Conservation (phyloP, 768 basidiomycete species). For the Kwoniella sp. region DNA sequence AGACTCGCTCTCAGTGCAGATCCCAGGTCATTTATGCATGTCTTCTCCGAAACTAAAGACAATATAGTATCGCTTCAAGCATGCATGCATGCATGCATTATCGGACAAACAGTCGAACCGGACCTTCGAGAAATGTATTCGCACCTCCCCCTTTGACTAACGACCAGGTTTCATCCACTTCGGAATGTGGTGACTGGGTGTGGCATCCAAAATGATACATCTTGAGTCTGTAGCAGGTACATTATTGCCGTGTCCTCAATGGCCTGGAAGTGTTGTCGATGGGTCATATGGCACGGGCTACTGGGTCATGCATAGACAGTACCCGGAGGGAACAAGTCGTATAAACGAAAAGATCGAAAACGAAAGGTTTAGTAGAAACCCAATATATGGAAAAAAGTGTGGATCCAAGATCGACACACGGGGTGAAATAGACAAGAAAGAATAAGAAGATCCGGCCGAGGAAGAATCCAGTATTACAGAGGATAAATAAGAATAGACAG, state of each 20-base stretch:
- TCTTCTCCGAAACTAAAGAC: too few relatives aligned
- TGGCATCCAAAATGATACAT: too few relatives aligned
- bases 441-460: neutral
- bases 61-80: too few relatives aligned
- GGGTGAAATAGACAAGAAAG: too few relatives aligned
- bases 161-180: neutral
- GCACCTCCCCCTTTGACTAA: neutral
- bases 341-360: constrained; percentile 27
- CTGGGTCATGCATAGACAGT: constrained; percentile 22
- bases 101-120: too few relatives aligned
- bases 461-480: neutral
- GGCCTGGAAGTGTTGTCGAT: too few relatives aligned
- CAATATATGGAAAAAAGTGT: neutral
- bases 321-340: constrained; percentile 16
- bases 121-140: constrained; percentile 9
- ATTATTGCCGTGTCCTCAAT: too few relatives aligned
- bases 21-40: too few relatives aligned
- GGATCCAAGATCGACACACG: neutral
- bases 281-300: constrained; percentile 13
- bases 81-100: too few relatives aligned
- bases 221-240: too few relatives aligned
- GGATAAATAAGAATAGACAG: constrained; percentile 7
- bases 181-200: too few relatives aligned
- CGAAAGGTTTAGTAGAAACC: constrained; percentile 15
- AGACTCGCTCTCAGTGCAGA: too few relatives aligned